A percentile compares a stretch with the other conserved stretches of the same genome.
Evolutionary conservation across 768 basidiomycete genomes (phyloP).

Genomic region (Clavulina sp.): DNA sequence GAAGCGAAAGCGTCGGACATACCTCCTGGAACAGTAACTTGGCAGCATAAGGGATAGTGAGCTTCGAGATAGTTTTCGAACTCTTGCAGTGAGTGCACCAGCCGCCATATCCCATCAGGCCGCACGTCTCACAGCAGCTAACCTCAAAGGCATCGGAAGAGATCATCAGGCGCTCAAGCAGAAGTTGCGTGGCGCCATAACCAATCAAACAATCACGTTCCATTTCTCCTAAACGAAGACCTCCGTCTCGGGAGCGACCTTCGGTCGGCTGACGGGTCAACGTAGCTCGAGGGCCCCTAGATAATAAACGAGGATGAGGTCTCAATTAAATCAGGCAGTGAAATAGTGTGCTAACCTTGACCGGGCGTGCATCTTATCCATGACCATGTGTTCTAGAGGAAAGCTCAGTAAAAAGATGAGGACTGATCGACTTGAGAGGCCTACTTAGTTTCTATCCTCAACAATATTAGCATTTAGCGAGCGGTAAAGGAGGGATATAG

Average conservation of each 20-base stretch:
- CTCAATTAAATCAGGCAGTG: slow-evolving; percentile 1
- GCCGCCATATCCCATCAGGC: slow-evolving; percentile 83
- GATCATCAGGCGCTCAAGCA: slow-evolving; percentile 96
- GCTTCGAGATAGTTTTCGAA: slow-evolving; percentile 86
- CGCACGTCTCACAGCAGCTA: slow-evolving; percentile 87
- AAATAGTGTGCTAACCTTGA: slow-evolving; percentile 42
- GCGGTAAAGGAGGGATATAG: slow-evolving; percentile 4
- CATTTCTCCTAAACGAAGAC: slow-evolving; percentile 95
- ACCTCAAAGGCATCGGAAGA: slow-evolving; percentile 97
- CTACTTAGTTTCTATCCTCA: slow-evolving; percentile 3
- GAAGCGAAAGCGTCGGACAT: slow-evolving; percentile 12
- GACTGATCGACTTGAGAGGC: too few relatives aligned
- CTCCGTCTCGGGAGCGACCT: slow-evolving; percentile 94
- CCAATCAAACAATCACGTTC: slow-evolving; percentile 97
- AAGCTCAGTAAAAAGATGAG: too few relatives aligned
- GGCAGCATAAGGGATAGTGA: slow-evolving; percentile 93
- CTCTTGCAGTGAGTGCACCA: slow-evolving; percentile 99
- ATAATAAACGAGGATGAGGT: slow-evolving; percentile 9
- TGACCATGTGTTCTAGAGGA: slow-evolving; percentile 80
- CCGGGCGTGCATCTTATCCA: slow-evolving; percentile 99
- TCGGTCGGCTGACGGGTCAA: slow-evolving; percentile 96
- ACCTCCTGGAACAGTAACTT: slow-evolving; percentile 87
- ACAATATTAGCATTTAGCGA: background rate
- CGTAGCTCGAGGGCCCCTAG: slow-evolving; percentile 86
- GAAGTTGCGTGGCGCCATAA: slow-evolving; percentile 88